A percentile compares a stretch with the other conserved stretches of the same genome.
Conservation (phyloP, 108 stramenopile genomes). For the Nitzschia sp. region DNA sequence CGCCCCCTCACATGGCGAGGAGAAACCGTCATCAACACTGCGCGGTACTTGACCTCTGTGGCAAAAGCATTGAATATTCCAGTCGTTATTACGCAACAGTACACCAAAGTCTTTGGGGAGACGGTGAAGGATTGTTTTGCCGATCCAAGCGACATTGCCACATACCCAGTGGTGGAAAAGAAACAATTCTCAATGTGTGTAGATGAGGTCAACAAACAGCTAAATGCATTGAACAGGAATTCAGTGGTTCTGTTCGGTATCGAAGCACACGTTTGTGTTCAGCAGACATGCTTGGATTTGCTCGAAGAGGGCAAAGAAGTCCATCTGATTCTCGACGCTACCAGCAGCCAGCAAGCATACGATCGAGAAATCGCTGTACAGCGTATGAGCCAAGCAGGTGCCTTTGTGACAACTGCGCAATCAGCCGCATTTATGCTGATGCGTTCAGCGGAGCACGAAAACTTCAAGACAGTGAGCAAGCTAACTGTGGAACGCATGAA, state of each 20-base stretch:
- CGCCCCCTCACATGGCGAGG: slow-evolving; percentile 84
- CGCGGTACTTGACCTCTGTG: slow-evolving; percentile 86
- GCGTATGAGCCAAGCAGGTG: slow-evolving; percentile 75
- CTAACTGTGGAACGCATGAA: slow-evolving; percentile 85
- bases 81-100: slow-evolving; percentile 93
- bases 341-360: slow-evolving; percentile 73
- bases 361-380: slow-evolving; percentile 85
- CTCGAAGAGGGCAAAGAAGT: slow-evolving; percentile 83
- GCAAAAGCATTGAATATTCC: slow-evolving; percentile 85
- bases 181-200: slow-evolving; percentile 94
- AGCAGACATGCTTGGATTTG: slow-evolving; percentile 90
- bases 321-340: slow-evolving; percentile 87
- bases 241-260: slow-evolving; percentile 92
- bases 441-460: slow-evolving; percentile 75
- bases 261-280: slow-evolving; percentile 96
- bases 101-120: slow-evolving; percentile 92
- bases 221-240: slow-evolving; percentile 35
- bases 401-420: slow-evolving; percentile 84
- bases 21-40: slow-evolving; percentile 79
- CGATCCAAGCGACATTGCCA: slow-evolving; percentile 45
- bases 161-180: slow-evolving; percentile 82
- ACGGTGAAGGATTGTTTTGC: slow-evolving; percentile 76
- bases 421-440: slow-evolving; percentile 87
- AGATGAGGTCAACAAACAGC: slow-evolving; percentile 58
- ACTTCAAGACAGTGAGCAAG: slow-evolving; percentile 86